Evolutionary conservation across 345 rosid genomes (phyloP).

Genomic region (Gossypium raimondii): DNA sequence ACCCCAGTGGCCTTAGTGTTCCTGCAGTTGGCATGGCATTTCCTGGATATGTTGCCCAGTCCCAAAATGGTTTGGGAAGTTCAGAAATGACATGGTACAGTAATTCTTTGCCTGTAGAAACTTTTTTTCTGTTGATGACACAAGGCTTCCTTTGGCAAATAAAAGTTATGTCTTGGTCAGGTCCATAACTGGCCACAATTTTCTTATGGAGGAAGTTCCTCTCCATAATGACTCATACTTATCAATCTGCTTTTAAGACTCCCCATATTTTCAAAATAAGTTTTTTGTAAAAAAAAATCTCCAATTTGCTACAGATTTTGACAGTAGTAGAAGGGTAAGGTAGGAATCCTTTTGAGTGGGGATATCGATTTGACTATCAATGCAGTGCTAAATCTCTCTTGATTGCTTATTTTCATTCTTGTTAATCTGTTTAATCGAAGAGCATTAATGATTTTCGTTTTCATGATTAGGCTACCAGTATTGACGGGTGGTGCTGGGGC

Average conservation of each 20-base stretch:
- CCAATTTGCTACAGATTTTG: background rate
- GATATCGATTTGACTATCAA: background rate
- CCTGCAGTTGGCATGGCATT: slow-evolving; percentile 96
- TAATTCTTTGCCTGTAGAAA: slow-evolving; percentile 6
- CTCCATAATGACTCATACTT: background rate
- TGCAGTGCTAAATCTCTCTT: background rate
- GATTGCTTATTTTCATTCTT: background rate
- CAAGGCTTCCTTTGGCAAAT: background rate
- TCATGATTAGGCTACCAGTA: slow-evolving; percentile 73
- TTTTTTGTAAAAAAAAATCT: background rate
- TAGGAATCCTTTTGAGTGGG: background rate
- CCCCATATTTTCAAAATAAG: background rate
- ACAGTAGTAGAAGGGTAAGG: background rate
- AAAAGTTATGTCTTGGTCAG: background rate
- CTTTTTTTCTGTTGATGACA: background rate
- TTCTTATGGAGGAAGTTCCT: background rate
- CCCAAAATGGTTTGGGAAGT: slow-evolving; percentile 80
- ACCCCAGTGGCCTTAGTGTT: slow-evolving; percentile 74
- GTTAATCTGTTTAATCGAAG: background rate
- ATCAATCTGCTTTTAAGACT: background rate
- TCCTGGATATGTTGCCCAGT: slow-evolving; percentile 80
- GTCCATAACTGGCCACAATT: background rate
- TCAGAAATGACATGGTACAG: slow-evolving; percentile 94
- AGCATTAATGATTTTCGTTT: background rate
- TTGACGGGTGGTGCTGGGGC: slow-evolving; percentile 80